Percentiles rank a stretch among this genome's conserved stretches.
Evolutionary conservation across 805 yeast species (phyloP).

Genomic region (Alloascoidea africana): DNA sequence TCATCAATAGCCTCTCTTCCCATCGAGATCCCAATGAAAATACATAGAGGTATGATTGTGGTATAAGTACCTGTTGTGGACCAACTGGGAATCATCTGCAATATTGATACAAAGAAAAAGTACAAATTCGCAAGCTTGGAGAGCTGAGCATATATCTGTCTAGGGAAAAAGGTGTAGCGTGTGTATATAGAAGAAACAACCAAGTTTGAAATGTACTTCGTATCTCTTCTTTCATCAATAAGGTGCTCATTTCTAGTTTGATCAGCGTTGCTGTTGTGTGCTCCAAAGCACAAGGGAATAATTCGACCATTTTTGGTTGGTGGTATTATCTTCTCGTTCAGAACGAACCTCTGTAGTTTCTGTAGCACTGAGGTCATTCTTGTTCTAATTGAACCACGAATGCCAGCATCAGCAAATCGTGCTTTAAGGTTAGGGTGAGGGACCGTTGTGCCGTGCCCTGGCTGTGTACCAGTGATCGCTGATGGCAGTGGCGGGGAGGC

Average conservation of each 20-base stretch:
- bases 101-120: conserved; percentile 75
- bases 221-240: conserved; percentile 55
- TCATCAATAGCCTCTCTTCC: conserved; percentile 92
- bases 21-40: conserved; percentile 82
- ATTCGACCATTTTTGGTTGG: conserved; percentile 57
- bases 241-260: conserved; percentile 17
- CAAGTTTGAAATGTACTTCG: conserved; percentile 46
- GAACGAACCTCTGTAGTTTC: conserved; percentile 19
- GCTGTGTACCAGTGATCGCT: background rate
- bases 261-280: conserved; percentile 19
- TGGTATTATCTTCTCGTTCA: conserved; percentile 31
- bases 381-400: conserved; percentile 3
- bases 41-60: conserved; percentile 75
- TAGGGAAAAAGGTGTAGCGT: conserved; percentile 66
- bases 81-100: conserved; percentile 96
- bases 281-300: conserved; percentile 44
- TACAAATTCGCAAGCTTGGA: conserved; percentile 87
- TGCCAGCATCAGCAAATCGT: too few species aligned
- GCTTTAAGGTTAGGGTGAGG: too few species aligned
- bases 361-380: conserved; percentile 9
- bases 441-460: background rate
- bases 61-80: conserved; percentile 94
- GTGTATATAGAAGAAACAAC: conserved; percentile 85
- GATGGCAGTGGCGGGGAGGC: background rate
- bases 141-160: conserved; percentile 81